Evolutionary conservation across 805 yeast genomes (phyloP).

Genomic region (Nakazawaea holstii): DNA sequence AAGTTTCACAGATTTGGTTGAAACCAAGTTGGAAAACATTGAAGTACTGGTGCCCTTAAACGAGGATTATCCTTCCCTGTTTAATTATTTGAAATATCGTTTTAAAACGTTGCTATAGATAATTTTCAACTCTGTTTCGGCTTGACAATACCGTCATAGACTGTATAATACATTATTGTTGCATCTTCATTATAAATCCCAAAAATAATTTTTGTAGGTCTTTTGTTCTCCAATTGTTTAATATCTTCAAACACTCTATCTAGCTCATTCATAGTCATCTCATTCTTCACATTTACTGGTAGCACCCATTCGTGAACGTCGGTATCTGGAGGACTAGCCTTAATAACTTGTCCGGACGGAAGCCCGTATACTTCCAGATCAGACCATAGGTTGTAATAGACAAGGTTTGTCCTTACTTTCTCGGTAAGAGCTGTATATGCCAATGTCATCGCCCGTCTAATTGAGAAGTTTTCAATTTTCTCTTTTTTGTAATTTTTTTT

Average conservation of each 20-base stretch:
- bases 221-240: background rate
- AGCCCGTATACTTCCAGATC: conserved; percentile 22
- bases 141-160: conserved; percentile 60
- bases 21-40: conserved; percentile 1
- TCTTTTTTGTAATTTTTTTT: too few species aligned
- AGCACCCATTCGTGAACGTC: conserved; percentile 35
- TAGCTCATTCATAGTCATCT: conserved; percentile 32
- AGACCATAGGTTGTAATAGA: conserved; percentile 40
- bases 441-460: background rate
- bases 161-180: conserved; percentile 63
- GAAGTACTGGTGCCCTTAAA: background rate
- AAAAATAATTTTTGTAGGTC: conserved; percentile 43
- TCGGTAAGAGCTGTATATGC: conserved; percentile 16
- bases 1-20: conserved; percentile 1
- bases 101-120: background rate
- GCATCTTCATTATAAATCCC: conserved; percentile 63
- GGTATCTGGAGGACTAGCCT: conserved; percentile 28
- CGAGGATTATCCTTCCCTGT: conserved; percentile 8
- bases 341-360: conserved; percentile 15
- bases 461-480: too few species aligned
- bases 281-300: conserved; percentile 25
- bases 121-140: conserved; percentile 46
- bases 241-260: conserved; percentile 33
- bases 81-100: conserved; percentile 11
- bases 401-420: conserved; percentile 36